Percentiles rank a stretch among this genome's conserved stretches.
Evolutionary conservation across 176 grass and related monocot species (phyloP).

Genomic region (Areca catechu): DNA sequence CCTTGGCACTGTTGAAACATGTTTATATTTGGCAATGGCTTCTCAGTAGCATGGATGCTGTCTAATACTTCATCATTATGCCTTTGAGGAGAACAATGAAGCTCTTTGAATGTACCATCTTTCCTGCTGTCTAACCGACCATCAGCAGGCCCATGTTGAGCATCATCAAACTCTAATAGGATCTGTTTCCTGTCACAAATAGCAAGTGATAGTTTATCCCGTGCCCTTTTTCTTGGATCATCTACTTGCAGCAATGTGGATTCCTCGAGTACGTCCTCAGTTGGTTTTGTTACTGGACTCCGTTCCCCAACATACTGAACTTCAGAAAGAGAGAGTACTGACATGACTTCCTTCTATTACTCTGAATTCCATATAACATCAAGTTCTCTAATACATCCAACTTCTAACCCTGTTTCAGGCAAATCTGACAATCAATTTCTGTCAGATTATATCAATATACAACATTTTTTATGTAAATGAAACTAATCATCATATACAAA

Average conservation of each 20-base stretch:
- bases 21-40: constrained; percentile 14
- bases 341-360: constrained; percentile 11
- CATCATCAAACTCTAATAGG: constrained; percentile 30
- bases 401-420: too few species aligned
- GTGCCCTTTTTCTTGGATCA: constrained; percentile 34
- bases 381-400: too few species aligned
- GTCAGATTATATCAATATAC: too few species aligned
- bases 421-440: too few species aligned
- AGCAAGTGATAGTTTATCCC: constrained; percentile 37
- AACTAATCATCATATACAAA: too few species aligned
- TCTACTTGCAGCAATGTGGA: constrained; percentile 52
- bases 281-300: constrained; percentile 16
- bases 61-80: constrained; percentile 26
- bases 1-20: constrained; percentile 21
- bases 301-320: constrained; percentile 15
- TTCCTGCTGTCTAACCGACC: constrained; percentile 14
- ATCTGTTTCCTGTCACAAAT: constrained; percentile 29
- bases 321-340: constrained; percentile 19
- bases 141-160: constrained; percentile 27
- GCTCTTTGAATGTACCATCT: constrained; percentile 18
- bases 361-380: constrained; percentile 32
- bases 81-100: constrained; percentile 19
- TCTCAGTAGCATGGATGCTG: constrained; percentile 22
- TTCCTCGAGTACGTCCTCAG: constrained; percentile 58
- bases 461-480: too few species aligned